phyloP scores from a whole-genome alignment of 2,329 filamentous ascomycete species.

The Aureobasidium namibiae region DNA sequence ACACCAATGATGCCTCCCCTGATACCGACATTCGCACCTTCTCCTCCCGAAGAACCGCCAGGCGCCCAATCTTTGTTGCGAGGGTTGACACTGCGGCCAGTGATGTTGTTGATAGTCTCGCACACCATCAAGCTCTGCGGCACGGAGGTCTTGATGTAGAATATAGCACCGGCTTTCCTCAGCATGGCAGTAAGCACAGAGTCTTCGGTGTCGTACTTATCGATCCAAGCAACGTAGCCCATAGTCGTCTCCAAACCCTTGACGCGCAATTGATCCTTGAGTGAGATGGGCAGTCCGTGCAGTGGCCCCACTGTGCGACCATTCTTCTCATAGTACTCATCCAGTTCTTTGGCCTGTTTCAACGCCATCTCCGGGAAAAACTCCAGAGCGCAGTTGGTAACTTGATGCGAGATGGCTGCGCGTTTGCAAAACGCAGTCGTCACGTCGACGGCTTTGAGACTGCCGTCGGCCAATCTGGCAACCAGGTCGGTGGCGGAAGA shows the following conservation, averaged over 20 bases:
- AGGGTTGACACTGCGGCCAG: slow-evolving; percentile 47
- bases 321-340: slow-evolving; percentile 37
- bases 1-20: slow-evolving; percentile 47
- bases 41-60: slow-evolving; percentile 49
- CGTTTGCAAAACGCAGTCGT: slow-evolving; percentile 43
- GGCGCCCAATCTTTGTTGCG: slow-evolving; percentile 43
- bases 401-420: slow-evolving; percentile 41
- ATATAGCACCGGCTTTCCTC: slow-evolving; percentile 43
- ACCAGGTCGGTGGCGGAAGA: slow-evolving; percentile 8
- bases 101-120: slow-evolving; percentile 44
- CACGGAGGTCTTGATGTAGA: slow-evolving; percentile 46
- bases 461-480: neutral
- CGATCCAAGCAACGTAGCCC: slow-evolving; percentile 56
- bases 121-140: slow-evolving; percentile 50
- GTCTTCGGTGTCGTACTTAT: slow-evolving; percentile 49
- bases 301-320: slow-evolving; percentile 31
- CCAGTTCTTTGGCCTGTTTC: slow-evolving; percentile 39
- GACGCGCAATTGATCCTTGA: slow-evolving; percentile 18
- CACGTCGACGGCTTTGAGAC: slow-evolving; percentile 40
- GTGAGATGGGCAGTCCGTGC: slow-evolving; percentile 17
- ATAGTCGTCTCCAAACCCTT: slow-evolving; percentile 42
- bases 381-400: slow-evolving; percentile 39
- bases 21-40: slow-evolving; percentile 47
- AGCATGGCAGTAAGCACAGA: slow-evolving; percentile 51
- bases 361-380: slow-evolving; percentile 35